These are phyloP conservation scores for Eucalyptus polybractea DNA, from an alignment of 345 rosid genomes.

Conservation along the genomic window DNA sequence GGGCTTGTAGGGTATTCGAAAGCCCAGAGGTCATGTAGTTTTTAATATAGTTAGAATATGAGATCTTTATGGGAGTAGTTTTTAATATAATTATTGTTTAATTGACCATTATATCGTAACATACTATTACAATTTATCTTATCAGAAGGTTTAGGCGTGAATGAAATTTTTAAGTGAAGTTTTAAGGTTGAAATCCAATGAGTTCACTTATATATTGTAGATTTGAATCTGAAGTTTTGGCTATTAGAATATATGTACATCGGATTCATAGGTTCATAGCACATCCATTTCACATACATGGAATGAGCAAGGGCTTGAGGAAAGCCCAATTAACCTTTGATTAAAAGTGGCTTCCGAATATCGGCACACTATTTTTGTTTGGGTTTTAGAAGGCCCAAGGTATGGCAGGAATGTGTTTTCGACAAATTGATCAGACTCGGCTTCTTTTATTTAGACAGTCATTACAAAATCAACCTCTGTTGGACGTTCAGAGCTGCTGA, in stretches of 20 bases:
- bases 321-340: not conserved
- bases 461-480: too few relatives aligned
- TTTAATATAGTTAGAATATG: not conserved
- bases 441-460: not conserved
- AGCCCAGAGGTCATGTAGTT: not conserved
- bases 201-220: not conserved
- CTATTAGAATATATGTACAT: not conserved
- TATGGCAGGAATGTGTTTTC: not conserved
- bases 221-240: not conserved
- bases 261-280: not conserved
- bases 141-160: not conserved
- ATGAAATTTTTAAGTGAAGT: not conserved
- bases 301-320: not conserved
- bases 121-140: not conserved
- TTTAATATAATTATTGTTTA: not conserved
- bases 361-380: not conserved
- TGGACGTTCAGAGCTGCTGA: too few relatives aligned
- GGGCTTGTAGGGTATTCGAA: too few relatives aligned
- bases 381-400: not conserved
- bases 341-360: not conserved
- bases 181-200: not conserved
- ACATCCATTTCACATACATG: not conserved
- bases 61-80: not conserved
- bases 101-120: not conserved
- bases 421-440: rapidly evolving